Conservation (phyloP, 179 eudicot species). For the Gypsophila paniculata region DNA sequence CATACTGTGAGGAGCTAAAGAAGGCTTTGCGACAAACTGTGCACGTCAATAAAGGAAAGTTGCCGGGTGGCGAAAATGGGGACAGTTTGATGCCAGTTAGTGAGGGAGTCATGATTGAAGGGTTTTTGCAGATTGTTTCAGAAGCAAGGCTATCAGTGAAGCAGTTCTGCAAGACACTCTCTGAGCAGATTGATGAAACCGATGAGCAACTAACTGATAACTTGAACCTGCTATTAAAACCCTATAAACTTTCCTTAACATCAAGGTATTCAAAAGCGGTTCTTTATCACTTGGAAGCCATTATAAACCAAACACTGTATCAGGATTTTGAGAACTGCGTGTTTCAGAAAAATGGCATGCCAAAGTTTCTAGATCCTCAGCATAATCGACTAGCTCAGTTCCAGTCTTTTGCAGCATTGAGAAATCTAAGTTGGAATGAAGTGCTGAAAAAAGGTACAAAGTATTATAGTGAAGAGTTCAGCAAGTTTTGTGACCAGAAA, state of each 20-base stretch:
- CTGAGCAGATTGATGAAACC: slow-evolving; percentile 51
- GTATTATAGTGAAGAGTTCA: slow-evolving; percentile 82
- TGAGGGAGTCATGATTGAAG: slow-evolving; percentile 85
- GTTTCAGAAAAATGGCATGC: slow-evolving; percentile 67
- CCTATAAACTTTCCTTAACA: slow-evolving; percentile 53
- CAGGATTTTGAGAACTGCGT: slow-evolving; percentile 82
- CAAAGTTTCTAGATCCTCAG: slow-evolving; percentile 64
- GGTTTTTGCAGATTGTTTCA: slow-evolving; percentile 82
- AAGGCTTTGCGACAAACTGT: slow-evolving; percentile 56
- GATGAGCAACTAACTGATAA: slow-evolving; percentile 51
- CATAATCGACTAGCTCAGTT: slow-evolving; percentile 64
- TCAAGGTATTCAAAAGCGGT: slow-evolving; percentile 66
- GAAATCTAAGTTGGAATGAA: slow-evolving; percentile 90
- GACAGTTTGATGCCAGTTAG: slow-evolving; percentile 61
- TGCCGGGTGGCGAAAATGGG: slow-evolving; percentile 28
- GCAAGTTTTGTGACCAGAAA: slow-evolving; percentile 86
- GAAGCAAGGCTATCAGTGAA: slow-evolving; percentile 81
- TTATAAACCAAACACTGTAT: slow-evolving; percentile 70
- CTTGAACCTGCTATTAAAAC: slow-evolving; percentile 64
- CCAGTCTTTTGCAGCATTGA: slow-evolving; percentile 56
- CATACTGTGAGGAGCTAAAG: slow-evolving; percentile 72
- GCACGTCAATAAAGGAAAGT: slow-evolving; percentile 27
- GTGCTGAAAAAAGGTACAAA: slow-evolving; percentile 84
- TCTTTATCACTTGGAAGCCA: slow-evolving; percentile 74
- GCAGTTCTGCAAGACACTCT: slow-evolving; percentile 69